These are phyloP conservation scores for Termitomyces sp. DNA, from an alignment of 768 basidiomycete genomes.

Conservation along the genomic window DNA sequence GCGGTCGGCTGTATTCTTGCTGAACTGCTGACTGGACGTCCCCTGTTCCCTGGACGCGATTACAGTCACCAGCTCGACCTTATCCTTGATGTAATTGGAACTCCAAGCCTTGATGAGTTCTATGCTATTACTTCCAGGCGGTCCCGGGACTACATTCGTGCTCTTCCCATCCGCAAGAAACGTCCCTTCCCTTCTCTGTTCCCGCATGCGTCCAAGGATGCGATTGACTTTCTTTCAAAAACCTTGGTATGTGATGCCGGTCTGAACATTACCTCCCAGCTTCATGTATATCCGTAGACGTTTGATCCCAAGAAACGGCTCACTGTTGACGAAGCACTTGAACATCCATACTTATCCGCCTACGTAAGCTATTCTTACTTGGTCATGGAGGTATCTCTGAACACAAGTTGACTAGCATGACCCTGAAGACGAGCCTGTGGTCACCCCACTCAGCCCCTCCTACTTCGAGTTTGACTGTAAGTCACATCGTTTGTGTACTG, in stretches of 20 bases:
- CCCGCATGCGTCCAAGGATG: slow-evolving; percentile 84
- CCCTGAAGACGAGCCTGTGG: slow-evolving; percentile 83
- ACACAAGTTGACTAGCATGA: slow-evolving; percentile 49
- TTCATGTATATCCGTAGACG: slow-evolving; percentile 42
- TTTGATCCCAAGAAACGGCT: slow-evolving; percentile 98
- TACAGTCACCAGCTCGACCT: slow-evolving; percentile 95
- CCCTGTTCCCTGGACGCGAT: slow-evolving; percentile 93
- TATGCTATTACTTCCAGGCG: slow-evolving; percentile 92
- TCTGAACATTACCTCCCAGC: neutral
- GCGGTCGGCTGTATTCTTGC: slow-evolving; percentile 85
- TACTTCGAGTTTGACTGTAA: slow-evolving; percentile 90
- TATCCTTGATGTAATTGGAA: slow-evolving; percentile 95
- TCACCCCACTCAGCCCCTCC: slow-evolving; percentile 71
- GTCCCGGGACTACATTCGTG: slow-evolving; percentile 93
- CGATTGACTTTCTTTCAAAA: slow-evolving; percentile 62
- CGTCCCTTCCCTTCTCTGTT: slow-evolving; percentile 79
- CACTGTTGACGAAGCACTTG: slow-evolving; percentile 89
- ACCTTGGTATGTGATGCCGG: slow-evolving; percentile 54
- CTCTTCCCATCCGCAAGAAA: slow-evolving; percentile 89
- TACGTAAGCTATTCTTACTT: slow-evolving; percentile 43
- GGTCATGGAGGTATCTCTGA: neutral
- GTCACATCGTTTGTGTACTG: slow-evolving; percentile 17
- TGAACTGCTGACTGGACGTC: slow-evolving; percentile 93
- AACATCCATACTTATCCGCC: slow-evolving; percentile 90
- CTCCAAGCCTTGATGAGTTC: slow-evolving; percentile 95